Evolutionary conservation across 305 asterid species (phyloP), one percentile per base, ranked within the genome.

Genomic region (Rubia balearica): DNA sequence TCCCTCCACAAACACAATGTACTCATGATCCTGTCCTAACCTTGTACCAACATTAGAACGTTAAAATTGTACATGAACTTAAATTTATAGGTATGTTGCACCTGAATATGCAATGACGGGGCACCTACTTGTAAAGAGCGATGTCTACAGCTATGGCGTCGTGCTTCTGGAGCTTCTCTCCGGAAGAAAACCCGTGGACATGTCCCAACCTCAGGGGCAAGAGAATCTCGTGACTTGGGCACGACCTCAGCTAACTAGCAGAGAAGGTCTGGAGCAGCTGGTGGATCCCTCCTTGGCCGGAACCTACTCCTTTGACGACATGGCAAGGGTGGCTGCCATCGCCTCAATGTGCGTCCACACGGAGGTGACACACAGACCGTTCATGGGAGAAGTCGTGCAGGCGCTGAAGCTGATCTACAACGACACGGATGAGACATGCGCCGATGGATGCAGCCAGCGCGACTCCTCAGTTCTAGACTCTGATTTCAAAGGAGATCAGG

Each of bases 91-190:
- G 82, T 91, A 91, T 17, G 97, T 92, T 56, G 97, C 97, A 74
- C 97, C 97, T 73, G 98, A 90, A 86, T 92, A 90, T 82, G 98
- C 98, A 30, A 92, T 92, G 97, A 92, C 97, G 0, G 98, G 97
- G 33, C 98, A 92, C 81, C 80, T 92, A 43, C 96, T 92, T 5
- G 98, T 90, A 69, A 90, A 90, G 80, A 90, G 98, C 30, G 97
- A 92, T 57, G 97, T 92, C 64, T 92, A 92, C 83, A 90, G 98
- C 65, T 92, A 89, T 2, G 97, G 98, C 30, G 98, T 92, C 65
- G 97, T 92, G 65, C 85, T 92, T 30, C 62, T 92, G 51, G 97
- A 92, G 85, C 89, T 92, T 74, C 90, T 92, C 60, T 82, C 98
- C 0, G 97, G 98, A 30, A 86, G 98, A 81, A 86, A 89, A 79